These are phyloP conservation scores for Mallotus japonicus DNA, from an alignment of 441 rosid genomes.

Conservation along the genomic window DNA sequence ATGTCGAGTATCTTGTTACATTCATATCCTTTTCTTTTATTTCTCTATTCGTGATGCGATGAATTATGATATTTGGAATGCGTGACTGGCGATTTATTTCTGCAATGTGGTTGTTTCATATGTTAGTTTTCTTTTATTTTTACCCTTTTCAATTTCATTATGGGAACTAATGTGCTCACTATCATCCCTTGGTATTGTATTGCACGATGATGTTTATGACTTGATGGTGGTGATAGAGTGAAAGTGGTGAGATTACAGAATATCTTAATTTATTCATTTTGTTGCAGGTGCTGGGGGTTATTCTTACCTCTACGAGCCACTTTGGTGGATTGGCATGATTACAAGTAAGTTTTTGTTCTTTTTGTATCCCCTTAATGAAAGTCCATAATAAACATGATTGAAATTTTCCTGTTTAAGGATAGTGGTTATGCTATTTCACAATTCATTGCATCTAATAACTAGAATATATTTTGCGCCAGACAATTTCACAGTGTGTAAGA, in stretches of 20 bases:
- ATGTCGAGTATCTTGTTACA: neutral
- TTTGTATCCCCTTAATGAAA: neutral
- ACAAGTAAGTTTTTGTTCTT: slow-evolving; percentile 35
- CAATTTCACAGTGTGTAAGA: neutral
- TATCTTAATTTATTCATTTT: slow-evolving; percentile 11
- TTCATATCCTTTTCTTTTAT: neutral
- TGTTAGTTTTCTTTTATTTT: neutral
- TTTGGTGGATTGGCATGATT: slow-evolving; percentile 60
- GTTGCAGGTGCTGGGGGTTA: slow-evolving; percentile 57
- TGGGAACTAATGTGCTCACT: neutral
- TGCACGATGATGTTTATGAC: neutral
- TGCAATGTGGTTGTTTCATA: neutral
- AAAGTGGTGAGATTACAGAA: neutral
- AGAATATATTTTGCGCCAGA: no score
- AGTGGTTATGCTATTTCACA: neutral
- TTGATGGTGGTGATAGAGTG: neutral
- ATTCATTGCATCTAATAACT: no score
- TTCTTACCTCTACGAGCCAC: slow-evolving; percentile 46
- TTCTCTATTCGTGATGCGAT: neutral
- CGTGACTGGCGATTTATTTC: neutral
- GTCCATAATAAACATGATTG: neutral
- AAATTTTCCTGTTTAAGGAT: neutral
- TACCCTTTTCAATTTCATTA: neutral
- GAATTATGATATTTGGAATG: neutral
- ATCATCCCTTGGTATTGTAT: neutral